Percentiles rank a stretch among this genome's conserved stretches.
phyloP scores from a whole-genome alignment of 2,329 filamentous ascomycete genomes.

The Nigrograna mackinnonii region DNA sequence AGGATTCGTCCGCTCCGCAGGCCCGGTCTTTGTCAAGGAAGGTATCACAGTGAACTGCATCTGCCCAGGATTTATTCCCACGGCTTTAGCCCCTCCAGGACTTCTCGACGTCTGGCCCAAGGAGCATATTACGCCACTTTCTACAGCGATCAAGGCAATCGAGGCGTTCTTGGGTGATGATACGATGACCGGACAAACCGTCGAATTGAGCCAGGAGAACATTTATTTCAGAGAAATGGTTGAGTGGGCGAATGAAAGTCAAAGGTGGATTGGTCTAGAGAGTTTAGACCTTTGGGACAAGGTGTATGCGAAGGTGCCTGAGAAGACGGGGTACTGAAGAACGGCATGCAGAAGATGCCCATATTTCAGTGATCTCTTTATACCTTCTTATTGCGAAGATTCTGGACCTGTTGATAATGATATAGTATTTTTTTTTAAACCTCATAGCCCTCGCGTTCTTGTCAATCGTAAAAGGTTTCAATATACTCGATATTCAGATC shows the following conservation, averaged over 20 bases:
- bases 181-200: conserved; percentile 41
- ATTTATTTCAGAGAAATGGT: conserved; percentile 44
- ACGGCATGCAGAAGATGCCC: too few species aligned
- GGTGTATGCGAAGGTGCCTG: conserved; percentile 28
- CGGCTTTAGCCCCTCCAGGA: conserved; percentile 43
- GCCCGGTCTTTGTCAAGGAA: conserved; percentile 34
- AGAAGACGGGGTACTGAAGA: conserved; percentile 21
- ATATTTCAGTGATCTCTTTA: too few species aligned
- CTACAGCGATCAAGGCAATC: conserved; percentile 45
- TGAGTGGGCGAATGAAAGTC: conserved; percentile 45
- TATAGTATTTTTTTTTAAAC: neutral
- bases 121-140: conserved; percentile 45
- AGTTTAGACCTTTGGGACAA: conserved; percentile 35
- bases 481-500: too few species aligned
- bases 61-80: conserved; percentile 45
- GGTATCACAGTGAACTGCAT: conserved; percentile 45
- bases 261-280: conserved; percentile 40
- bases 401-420: too few species aligned
- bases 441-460: neutral
- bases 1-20: conserved; percentile 41
- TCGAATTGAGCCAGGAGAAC: conserved; percentile 46
- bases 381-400: too few species aligned
- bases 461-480: too few species aligned
- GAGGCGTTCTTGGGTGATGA: conserved; percentile 39
- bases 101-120: conserved; percentile 40